These are phyloP conservation scores for Xylariaceae sp. DNA, from an alignment of 2,329 filamentous ascomycete species.

Conservation along the genomic window DNA sequence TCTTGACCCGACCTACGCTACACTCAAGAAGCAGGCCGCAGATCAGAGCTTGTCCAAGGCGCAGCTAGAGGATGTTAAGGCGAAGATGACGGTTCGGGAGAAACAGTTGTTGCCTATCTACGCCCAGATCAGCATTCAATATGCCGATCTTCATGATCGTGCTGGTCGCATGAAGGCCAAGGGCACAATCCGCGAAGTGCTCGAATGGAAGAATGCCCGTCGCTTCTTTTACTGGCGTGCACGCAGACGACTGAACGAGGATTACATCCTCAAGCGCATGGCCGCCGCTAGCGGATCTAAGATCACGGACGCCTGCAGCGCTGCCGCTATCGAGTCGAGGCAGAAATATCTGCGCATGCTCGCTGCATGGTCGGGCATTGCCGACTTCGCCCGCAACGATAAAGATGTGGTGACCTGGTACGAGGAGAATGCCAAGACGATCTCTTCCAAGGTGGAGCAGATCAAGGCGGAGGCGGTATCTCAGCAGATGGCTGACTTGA, in stretches of 20 bases:
- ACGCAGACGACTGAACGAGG: constrained; percentile 94
- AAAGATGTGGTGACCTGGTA: constrained; percentile 91
- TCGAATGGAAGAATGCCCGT: constrained; percentile 87
- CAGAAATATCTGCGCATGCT: constrained; percentile 75
- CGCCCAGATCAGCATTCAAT: constrained; percentile 93
- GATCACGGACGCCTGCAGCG: constrained; percentile 36
- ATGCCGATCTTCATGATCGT: constrained; percentile 95
- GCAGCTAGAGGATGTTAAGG: constrained; percentile 79
- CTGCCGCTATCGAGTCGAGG: constrained; percentile 58
- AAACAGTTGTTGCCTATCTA: constrained; percentile 91
- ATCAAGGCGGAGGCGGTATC: constrained; percentile 76
- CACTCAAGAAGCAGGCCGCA: constrained; percentile 79
- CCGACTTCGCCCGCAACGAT: constrained; percentile 80
- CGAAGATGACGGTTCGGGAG: constrained; percentile 84
- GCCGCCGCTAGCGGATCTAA: constrained; percentile 50
- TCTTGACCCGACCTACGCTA: constrained; percentile 82
- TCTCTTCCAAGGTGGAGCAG: constrained; percentile 83
- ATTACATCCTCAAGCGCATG: constrained; percentile 95
- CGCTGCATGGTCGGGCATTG: constrained; percentile 81
- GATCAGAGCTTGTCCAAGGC: constrained; percentile 74
- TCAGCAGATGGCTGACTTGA: constrained; percentile 53
- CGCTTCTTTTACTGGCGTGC: constrained; percentile 99
- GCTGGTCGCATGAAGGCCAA: constrained; percentile 98
- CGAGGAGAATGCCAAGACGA: constrained; percentile 86
- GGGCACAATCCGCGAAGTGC: constrained; percentile 82